Evolutionary conservation across 805 yeast species (phyloP).

Genomic region (Saccharomycopsis fodiens): DNA sequence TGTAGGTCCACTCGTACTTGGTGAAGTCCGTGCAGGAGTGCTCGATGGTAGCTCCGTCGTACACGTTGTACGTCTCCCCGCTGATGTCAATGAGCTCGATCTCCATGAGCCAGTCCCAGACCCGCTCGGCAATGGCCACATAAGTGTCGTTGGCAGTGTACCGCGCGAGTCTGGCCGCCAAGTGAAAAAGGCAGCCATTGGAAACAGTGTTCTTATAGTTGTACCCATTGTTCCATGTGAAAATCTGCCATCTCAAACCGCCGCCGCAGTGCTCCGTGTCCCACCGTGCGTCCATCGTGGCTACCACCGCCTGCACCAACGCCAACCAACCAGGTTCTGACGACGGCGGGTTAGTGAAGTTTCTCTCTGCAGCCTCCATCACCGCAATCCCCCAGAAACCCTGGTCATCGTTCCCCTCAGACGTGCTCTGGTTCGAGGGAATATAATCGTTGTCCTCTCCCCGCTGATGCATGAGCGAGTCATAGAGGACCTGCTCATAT

Average conservation of each 20-base stretch:
- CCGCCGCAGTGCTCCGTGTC: constrained; percentile 57
- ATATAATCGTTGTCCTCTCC: constrained; percentile 61
- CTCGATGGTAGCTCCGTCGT: constrained; percentile 42
- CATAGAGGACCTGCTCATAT: constrained; percentile 44
- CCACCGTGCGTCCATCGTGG: constrained; percentile 80
- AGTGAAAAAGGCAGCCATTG: constrained; percentile 74
- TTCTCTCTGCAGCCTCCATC: constrained; percentile 78
- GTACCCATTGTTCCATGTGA: constrained; percentile 82
- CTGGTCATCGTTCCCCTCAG: constrained; percentile 93
- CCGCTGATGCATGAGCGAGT: constrained; percentile 56
- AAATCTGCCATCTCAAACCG: constrained; percentile 90
- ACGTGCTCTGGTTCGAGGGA: constrained; percentile 72
- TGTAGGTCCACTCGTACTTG: constrained; percentile 64
- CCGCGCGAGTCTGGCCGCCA: constrained; percentile 78
- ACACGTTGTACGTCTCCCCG: constrained; percentile 23
- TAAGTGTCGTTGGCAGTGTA: constrained; percentile 68
- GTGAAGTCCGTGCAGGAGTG: constrained; percentile 45
- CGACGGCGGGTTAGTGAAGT: constrained; percentile 62
- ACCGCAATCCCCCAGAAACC: constrained; percentile 89
- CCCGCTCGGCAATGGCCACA: constrained; percentile 61
- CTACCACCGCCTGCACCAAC: constrained; percentile 76
- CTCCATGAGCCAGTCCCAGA: constrained; percentile 69
- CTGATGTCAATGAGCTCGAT: constrained; percentile 36
- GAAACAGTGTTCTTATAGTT: constrained; percentile 82
- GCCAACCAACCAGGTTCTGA: constrained; percentile 65